Percentiles rank a stretch among this genome's conserved stretches.
These are phyloP conservation scores for Talaromyces rugulosus DNA, from an alignment of 2,329 filamentous ascomycete genomes.

Conservation along the genomic window DNA sequence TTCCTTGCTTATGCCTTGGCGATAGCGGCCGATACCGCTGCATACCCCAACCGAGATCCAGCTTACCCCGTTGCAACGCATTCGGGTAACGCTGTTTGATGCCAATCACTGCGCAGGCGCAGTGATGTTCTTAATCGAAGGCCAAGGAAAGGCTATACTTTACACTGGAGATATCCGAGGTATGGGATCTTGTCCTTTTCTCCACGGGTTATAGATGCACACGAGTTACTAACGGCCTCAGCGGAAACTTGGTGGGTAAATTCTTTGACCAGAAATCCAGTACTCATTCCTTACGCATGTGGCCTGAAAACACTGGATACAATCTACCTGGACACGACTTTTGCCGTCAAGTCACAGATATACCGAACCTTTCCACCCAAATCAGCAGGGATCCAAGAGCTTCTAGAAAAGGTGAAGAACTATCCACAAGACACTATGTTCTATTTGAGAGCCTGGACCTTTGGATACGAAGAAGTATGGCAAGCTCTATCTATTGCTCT, in stretches of 20 bases:
- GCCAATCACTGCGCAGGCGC: slow-evolving; percentile 89
- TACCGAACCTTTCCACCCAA: slow-evolving; percentile 58
- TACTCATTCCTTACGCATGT: slow-evolving; percentile 68
- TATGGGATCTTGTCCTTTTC: slow-evolving; percentile 18
- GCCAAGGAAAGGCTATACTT: slow-evolving; percentile 64
- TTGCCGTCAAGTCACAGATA: slow-evolving; percentile 51
- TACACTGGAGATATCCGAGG: slow-evolving; percentile 86
- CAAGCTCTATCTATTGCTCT: slow-evolving; percentile 70
- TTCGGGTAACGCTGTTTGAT: slow-evolving; percentile 80
- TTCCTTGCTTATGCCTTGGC: neutral
- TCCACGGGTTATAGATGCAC: neutral
- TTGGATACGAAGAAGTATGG: slow-evolving; percentile 92
- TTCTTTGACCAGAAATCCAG: slow-evolving; percentile 64
- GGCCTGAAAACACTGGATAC: slow-evolving; percentile 67
- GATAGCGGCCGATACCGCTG: slow-evolving; percentile 71
- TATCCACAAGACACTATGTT: slow-evolving; percentile 75
- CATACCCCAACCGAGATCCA: slow-evolving; percentile 76
- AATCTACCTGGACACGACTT: slow-evolving; percentile 87
- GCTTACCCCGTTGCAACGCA: slow-evolving; percentile 61
- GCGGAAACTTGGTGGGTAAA: slow-evolving; percentile 83
- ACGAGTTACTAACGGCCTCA: slow-evolving; percentile 13
- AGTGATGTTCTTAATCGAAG: slow-evolving; percentile 90
- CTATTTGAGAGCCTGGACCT: slow-evolving; percentile 85
- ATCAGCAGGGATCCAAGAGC: slow-evolving; percentile 69
- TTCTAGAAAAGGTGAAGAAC: slow-evolving; percentile 61